These are phyloP conservation scores for Diddensiella transvaalensis DNA, from an alignment of 805 yeast species.

Conservation along the genomic window DNA sequence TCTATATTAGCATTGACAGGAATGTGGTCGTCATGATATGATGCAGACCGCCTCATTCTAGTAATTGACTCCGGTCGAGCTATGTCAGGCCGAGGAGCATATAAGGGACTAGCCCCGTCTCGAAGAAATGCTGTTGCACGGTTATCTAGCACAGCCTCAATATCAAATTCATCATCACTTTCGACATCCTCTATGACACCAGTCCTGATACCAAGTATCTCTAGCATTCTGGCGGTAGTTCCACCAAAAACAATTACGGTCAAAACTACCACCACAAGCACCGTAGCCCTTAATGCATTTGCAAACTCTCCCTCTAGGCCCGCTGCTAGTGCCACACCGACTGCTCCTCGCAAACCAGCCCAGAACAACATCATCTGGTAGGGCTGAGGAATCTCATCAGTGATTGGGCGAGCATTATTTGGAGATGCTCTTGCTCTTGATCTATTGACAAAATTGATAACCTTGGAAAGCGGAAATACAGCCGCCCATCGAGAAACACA, in stretches of 20 bases:
- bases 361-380: constrained; percentile 99
- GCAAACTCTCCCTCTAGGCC: constrained; percentile 95
- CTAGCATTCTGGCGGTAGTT: constrained; percentile 97
- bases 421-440: constrained; percentile 48
- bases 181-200: constrained; percentile 83
- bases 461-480: constrained; percentile 85
- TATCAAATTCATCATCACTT: constrained; percentile 93
- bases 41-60: constrained; percentile 15
- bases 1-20: constrained; percentile 7
- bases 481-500: constrained; percentile 97
- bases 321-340: constrained; percentile 97
- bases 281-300: constrained; percentile 85
- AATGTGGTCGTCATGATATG: constrained; percentile 18
- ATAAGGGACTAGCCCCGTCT: constrained; percentile 1
- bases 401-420: constrained; percentile 35
- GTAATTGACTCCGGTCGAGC: constrained; percentile 10
- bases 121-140: constrained; percentile 1
- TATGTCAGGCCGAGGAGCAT: constrained; percentile 2
- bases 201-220: constrained; percentile 84
- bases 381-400: constrained; percentile 89
- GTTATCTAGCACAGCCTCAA: constrained; percentile 49
- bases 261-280: constrained; percentile 90
- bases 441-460: constrained; percentile 75
- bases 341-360: constrained; percentile 99
- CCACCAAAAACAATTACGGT: constrained; percentile 98